A percentile compares a stretch with the other conserved stretches of the same genome.
Conservation (phyloP, 2,329 filamentous ascomycete genomes). For the Daldinia sp. region DNA sequence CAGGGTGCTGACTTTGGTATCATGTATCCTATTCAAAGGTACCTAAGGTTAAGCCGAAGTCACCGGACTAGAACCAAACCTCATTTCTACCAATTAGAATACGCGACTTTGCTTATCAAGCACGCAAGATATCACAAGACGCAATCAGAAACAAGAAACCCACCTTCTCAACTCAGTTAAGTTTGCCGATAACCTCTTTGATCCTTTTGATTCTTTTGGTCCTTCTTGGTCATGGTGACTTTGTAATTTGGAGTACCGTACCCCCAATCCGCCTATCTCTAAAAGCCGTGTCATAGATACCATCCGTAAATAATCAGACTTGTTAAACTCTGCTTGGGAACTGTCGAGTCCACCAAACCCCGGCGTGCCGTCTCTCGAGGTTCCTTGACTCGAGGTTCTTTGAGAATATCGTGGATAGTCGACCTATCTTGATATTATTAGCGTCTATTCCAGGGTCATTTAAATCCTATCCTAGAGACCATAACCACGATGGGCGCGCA, state of each 20-base stretch:
- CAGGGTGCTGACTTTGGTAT: conserved; percentile 12
- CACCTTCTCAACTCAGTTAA: conserved; percentile 36
- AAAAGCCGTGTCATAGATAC: too few relatives aligned
- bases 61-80: neutral
- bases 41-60: neutral
- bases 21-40: neutral
- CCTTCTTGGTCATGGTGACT: too few relatives aligned
- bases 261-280: too few relatives aligned
- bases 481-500: conserved; percentile 54
- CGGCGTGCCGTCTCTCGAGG: neutral
- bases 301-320: too few relatives aligned
- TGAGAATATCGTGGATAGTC: neutral
- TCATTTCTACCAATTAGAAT: neutral
- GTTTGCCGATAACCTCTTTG: conserved; percentile 1
- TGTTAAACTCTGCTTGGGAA: neutral
- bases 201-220: neutral
- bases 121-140: conserved; percentile 10
- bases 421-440: too few relatives aligned
- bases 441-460: too few relatives aligned
- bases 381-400: neutral
- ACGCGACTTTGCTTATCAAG: conserved; percentile 6
- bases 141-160: conserved; percentile 9
- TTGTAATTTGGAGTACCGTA: too few relatives aligned
- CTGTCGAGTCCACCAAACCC: neutral
- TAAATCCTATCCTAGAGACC: neutral